Percentiles rank a stretch among this genome's conserved stretches.
These are phyloP conservation scores for Nevesoporus exiguus DNA, from an alignment of 768 basidiomycete genomes.

Conservation along the genomic window DNA sequence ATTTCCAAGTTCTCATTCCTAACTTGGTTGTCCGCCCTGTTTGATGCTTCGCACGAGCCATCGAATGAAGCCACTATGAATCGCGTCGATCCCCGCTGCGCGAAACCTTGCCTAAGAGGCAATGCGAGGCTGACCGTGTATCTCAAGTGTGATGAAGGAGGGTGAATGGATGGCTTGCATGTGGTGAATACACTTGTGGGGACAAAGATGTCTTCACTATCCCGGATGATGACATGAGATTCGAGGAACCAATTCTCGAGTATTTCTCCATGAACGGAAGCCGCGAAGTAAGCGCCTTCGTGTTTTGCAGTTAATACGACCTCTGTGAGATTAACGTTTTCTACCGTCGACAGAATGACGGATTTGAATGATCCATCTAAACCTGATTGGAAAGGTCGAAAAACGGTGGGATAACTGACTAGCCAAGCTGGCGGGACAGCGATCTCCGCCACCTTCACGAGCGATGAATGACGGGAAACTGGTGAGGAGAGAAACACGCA, in stretches of 20 bases:
- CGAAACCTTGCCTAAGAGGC: constrained; percentile 72
- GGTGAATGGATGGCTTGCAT: constrained; percentile 10
- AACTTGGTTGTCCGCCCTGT: constrained; percentile 9
- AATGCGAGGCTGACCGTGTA: constrained; percentile 59
- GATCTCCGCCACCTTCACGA: constrained; percentile 31
- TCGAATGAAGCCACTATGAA: constrained; percentile 46
- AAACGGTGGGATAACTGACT: constrained; percentile 34
- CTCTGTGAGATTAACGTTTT: constrained; percentile 43
- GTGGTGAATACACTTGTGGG: constrained; percentile 18
- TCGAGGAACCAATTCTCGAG: constrained; percentile 45
- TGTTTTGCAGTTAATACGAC: constrained; percentile 53
- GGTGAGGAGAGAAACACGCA: constrained; percentile 22
- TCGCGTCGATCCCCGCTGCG: constrained; percentile 45
- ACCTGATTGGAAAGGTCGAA: constrained; percentile 23
- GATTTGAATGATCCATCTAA: constrained; percentile 10
- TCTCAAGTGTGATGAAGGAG: constrained; percentile 22
- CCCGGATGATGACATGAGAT: constrained; percentile 47
- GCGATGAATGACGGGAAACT: constrained; percentile 22
- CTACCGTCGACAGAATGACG: constrained; percentile 20
- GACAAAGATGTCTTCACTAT: constrained; percentile 41
- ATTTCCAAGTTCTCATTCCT: constrained; percentile 57
- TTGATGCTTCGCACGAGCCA: not conserved
- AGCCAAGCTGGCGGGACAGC: constrained; percentile 42
- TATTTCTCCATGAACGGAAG: constrained; percentile 29
- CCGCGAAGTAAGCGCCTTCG: constrained; percentile 44